A percentile compares a stretch with the other conserved stretches of the same genome.
These are phyloP conservation scores for Colletotrichum siamense DNA, from an alignment of 2,329 filamentous ascomycete genomes.

Conservation along the genomic window DNA sequence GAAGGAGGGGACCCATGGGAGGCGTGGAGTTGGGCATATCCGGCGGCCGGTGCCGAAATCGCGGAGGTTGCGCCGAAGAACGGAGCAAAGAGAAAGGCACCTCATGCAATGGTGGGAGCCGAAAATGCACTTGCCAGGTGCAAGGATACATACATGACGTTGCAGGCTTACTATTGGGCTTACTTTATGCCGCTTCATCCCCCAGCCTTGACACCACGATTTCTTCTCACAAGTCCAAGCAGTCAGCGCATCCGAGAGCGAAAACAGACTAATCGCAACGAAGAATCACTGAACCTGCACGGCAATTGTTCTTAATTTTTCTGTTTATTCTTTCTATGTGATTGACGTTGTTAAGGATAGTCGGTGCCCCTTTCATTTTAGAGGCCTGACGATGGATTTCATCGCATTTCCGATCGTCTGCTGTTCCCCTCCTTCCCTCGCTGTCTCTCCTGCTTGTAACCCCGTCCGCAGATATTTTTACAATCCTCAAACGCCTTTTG, in stretches of 20 bases:
- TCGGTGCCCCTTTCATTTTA: background rate
- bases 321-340: background rate
- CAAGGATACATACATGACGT: background rate
- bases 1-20: background rate
- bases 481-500: background rate
- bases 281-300: background rate
- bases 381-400: background rate
- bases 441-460: background rate
- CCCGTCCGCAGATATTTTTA: background rate
- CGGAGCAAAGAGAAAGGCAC: background rate
- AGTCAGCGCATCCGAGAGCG: background rate
- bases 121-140: background rate
- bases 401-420: background rate
- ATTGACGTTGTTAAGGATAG: background rate
- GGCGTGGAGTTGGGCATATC: background rate
- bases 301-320: background rate
- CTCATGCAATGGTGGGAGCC: background rate
- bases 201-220: background rate
- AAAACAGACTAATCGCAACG: background rate
- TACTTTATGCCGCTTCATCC: background rate
- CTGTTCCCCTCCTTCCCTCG: background rate
- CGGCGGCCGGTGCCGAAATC: slow-evolving; percentile 13
- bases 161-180: background rate
- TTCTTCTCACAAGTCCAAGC: background rate
- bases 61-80: slow-evolving; percentile 3